Base-by-base conservation (phyloP, 2,329 filamentous ascomycete genomes). In the Penicillium sp. region DNA sequence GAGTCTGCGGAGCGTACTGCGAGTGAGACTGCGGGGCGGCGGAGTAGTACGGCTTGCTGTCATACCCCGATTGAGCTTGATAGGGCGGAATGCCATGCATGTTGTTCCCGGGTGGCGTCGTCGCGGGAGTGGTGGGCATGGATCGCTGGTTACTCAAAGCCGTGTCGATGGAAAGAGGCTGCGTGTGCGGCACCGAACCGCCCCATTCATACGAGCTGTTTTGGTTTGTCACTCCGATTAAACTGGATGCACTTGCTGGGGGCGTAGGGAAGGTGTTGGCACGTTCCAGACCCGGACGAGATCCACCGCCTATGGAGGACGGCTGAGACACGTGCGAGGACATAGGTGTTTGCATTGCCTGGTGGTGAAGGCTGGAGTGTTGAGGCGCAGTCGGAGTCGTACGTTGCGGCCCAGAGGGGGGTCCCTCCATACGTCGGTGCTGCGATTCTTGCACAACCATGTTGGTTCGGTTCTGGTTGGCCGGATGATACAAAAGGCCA, bases 241-340 rank as follows among this genome's bases (percentile, higher is more conserved):
- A 82, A 68, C 89, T 88, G 0, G 90, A 93, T n/a, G 90, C 87
- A 66, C 88, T 96, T 0, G 90, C 88, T 1, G 91, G 90, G 33
- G 91, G 91, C 3, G 91, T 96, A 3, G 91, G 90, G 70, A 96
- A 96, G 2, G 90, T 95, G 67, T 95, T 87, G 12, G 90, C 85
- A 45, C 91, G 83, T 54, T 96, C 90, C 34, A 95, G 73, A 5
- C 81, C 77, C 6, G 90, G 90, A 38, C 91, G 83, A 71, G n/a
- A 78, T 73, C 54, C 81, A 76, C 41, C 41, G 13, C 33, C 79
- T 26, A 77, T 73, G 66, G 83, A 71, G n/a, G 78, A 75, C 38
- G 81, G 81, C 60, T 91, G 87, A 13, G 87, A 82, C 61, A 82
- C 76, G 55, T 78, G 76, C 25, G 75, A 73, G 37, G 76, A 75